Percentiles rank a stretch among this genome's conserved stretches.
phyloP scores from a whole-genome alignment of 2,329 filamentous ascomycete genomes.

The Exophiala xenobiotica region DNA sequence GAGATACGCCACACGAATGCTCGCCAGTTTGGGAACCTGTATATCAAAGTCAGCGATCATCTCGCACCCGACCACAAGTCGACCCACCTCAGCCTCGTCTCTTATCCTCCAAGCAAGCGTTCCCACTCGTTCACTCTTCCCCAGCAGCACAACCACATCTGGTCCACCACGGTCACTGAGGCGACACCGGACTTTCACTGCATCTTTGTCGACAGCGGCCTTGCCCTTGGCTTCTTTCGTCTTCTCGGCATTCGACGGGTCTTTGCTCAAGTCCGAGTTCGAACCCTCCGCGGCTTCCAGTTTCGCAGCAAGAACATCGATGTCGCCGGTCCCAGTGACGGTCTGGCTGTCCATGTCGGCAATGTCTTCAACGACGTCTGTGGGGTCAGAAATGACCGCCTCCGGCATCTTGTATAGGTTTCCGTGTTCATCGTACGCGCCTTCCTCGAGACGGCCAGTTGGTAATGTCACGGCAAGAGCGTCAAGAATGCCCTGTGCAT shows the following conservation, averaged over 20 bases:
- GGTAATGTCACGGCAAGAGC: constrained; percentile 75
- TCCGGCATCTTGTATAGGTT: constrained; percentile 68
- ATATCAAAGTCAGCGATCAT: constrained; percentile 13
- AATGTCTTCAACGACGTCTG: constrained; percentile 49
- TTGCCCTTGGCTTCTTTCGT: constrained; percentile 62
- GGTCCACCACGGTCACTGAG: constrained; percentile 64
- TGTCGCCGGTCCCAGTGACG: constrained; percentile 36
- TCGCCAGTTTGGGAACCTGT: constrained; percentile 59
- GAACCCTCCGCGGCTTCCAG: constrained; percentile 33
- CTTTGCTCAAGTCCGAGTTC: constrained; percentile 27
- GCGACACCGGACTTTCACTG: constrained; percentile 59
- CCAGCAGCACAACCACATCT: constrained; percentile 61
- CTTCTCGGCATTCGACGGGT: constrained; percentile 35
- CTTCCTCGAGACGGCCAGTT: constrained; percentile 69
- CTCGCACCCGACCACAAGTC: constrained; percentile 1
- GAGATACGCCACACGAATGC: constrained; percentile 73
- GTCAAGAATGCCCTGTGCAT: constrained; percentile 76
- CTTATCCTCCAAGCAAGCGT: constrained; percentile 63
- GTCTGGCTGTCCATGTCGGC: constrained; percentile 40
- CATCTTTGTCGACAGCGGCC: constrained; percentile 52
- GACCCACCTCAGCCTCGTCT: constrained; percentile 45
- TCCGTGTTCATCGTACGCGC: constrained; percentile 69
- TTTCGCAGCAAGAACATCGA: constrained; percentile 22
- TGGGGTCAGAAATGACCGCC: constrained; percentile 67
- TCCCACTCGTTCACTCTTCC: constrained; percentile 63